Conservation (phyloP, 208 protist genomes). For the Porcisia hertigi region DNA sequence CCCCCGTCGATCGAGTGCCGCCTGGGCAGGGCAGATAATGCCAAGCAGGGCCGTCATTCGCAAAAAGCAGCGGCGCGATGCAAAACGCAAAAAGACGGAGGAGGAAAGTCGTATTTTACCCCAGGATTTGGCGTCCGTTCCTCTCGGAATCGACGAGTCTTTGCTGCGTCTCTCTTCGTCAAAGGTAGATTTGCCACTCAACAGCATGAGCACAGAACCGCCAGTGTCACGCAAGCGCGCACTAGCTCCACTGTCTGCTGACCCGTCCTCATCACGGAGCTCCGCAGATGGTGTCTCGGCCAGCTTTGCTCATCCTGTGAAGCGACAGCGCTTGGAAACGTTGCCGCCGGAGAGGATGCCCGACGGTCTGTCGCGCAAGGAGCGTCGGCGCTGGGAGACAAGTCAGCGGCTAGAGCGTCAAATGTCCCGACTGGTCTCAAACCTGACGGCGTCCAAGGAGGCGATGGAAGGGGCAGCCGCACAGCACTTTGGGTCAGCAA, state of each 20-base stretch:
- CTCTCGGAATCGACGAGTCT: not conserved
- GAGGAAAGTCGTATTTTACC: not conserved
- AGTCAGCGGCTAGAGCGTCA: conserved; percentile 62
- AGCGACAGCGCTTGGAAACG: conserved; percentile 16
- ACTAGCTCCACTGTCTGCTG: not conserved
- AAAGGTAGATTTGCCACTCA: not conserved
- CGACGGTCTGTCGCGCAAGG: conserved; percentile 60
- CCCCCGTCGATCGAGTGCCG: not conserved
- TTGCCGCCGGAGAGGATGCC: conserved; percentile 14
- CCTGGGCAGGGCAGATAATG: conserved; percentile 30
- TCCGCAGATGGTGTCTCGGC: not conserved
- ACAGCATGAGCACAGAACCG: not conserved
- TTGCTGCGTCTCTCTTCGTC: not conserved
- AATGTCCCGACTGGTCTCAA: conserved; percentile 44
- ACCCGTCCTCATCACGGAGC: not conserved
- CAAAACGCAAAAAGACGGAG: conserved; percentile 49
- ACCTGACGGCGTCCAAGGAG: conserved; percentile 9
- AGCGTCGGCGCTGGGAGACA: conserved; percentile 55
- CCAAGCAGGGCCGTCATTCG: conserved; percentile 79
- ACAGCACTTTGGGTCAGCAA: not conserved
- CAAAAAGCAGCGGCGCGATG: conserved; percentile 81
- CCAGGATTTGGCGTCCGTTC: not conserved
- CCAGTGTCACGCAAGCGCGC: conserved; percentile 8
- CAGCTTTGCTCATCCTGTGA: conserved; percentile 1
- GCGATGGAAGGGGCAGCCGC: conserved; percentile 20